Evolutionary conservation across 1,284 basidiomycete species (phyloP).

Genomic region (Nidula niveotomentosa): DNA sequence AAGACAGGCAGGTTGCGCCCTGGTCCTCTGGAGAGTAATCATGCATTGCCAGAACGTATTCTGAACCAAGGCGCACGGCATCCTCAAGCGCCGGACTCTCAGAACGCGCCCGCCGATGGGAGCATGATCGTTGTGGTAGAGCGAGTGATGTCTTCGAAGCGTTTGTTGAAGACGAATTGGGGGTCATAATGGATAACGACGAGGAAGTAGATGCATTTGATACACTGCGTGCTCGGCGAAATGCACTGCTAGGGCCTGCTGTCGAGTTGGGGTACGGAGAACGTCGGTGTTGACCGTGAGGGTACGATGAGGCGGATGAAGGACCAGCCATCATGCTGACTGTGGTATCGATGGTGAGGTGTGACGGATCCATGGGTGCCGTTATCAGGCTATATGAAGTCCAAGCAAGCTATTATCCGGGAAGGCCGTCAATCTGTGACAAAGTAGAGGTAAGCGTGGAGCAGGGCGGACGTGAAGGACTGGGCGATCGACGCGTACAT

Average conservation of each 20-base stretch:
- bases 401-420: too few species aligned
- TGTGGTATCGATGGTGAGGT: slow-evolving; percentile 47
- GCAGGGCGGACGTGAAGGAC: too few species aligned
- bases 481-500: too few species aligned
- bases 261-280: slow-evolving; percentile 26
- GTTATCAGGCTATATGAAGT: too few species aligned
- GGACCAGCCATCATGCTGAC: slow-evolving; percentile 28
- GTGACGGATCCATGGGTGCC: slow-evolving; percentile 31
- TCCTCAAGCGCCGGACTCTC: slow-evolving; percentile 39
- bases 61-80: slow-evolving; percentile 43
- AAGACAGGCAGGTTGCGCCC: slow-evolving; percentile 83
- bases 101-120: slow-evolving; percentile 25
- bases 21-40: slow-evolving; percentile 76
- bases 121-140: slow-evolving; percentile 24
- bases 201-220: slow-evolving; percentile 58
- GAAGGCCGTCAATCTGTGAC: too few species aligned
- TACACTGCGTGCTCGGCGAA: slow-evolving; percentile 39
- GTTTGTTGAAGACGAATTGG: slow-evolving; percentile 51
- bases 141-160: slow-evolving; percentile 51
- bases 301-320: slow-evolving; percentile 26
- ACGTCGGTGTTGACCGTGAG: slow-evolving; percentile 18
- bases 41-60: slow-evolving; percentile 86
- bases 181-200: slow-evolving; percentile 39
- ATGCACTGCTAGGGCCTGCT: slow-evolving; percentile 17
- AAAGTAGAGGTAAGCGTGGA: too few species aligned